Percentiles rank a stretch among this genome's conserved stretches.
phyloP scores from a whole-genome alignment of 2,329 filamentous ascomycete species.

The Cryphonectria carpinicola region DNA sequence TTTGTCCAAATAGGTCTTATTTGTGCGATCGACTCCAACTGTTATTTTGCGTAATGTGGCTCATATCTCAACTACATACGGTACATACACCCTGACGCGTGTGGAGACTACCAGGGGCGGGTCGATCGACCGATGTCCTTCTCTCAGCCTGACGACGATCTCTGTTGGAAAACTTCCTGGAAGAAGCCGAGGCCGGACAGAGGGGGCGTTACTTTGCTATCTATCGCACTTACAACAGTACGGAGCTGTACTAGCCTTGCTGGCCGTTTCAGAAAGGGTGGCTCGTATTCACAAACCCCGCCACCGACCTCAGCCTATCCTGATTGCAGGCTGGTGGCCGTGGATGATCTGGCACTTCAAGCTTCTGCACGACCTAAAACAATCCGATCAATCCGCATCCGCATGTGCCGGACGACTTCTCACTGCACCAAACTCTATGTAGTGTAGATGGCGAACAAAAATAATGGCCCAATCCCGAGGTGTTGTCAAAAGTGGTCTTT shows the following conservation, averaged over 20 bases:
- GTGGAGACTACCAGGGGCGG: conserved; percentile 1
- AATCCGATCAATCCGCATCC: conserved; percentile 12
- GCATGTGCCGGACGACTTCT: neutral
- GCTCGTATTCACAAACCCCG: conserved; percentile 25
- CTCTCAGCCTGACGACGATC: neutral
- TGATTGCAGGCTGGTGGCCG: conserved; percentile 3
- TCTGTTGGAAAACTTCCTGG: neutral
- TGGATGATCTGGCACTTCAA: conserved; percentile 7
- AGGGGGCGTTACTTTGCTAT: neutral
- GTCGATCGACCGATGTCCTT: neutral
- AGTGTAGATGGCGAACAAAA: neutral
- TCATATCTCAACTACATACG: neutral
- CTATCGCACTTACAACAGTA: neutral
- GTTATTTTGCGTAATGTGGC: neutral
- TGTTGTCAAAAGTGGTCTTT: neutral
- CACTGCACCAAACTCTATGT: neutral
- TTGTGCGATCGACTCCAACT: neutral
- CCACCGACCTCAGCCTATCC: conserved; percentile 11
- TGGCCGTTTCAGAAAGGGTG: conserved; percentile 9
- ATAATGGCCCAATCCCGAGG: neutral
- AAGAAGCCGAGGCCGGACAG: neutral
- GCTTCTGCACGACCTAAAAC: conserved; percentile 28
- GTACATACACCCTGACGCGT: neutral
- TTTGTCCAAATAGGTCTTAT: neutral
- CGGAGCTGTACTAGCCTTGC: conserved; percentile 4